Evolutionary conservation across 352 stramenopile genomes (phyloP), one percentile per base, ranked within the genome.

Genomic region (Globisporangium yorkense): DNA sequence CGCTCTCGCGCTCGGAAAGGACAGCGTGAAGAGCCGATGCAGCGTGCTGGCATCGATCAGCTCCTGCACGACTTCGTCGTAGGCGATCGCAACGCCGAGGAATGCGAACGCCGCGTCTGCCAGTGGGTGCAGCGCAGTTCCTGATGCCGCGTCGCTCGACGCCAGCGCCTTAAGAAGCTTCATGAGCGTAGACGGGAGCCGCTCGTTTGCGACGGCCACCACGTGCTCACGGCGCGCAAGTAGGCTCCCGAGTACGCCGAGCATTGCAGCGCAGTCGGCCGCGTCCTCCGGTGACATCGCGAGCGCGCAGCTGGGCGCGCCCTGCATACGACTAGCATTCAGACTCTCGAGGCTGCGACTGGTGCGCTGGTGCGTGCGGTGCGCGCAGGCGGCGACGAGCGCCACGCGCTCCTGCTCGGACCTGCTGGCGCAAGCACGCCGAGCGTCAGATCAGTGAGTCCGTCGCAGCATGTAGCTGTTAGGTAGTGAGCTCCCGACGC

Each of bases 181-280:
- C 2, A 86, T 72, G 4, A 88, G 58, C 21, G 66, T 86, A 4
- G 74, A 84, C 7, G 75, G 75, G 0, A 86, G 66, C 27, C 74
- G 69, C 50, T 84, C 77, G 24, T 72, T 72, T 12, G 77, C 73
- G 8, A 86, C 45, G 4, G 83, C 20, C 51, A 66, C 52, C 60
- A 62, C 61, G 67, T 78, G 57, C 8, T 48, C 45, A 24, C 57
- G 50, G 39, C 67, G 39, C 2, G 54, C 37, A 44, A 83, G 35
- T 2, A 84, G 33, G 39, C 46, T 51, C 21, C 49, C 55, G 12
- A 87, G 57, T 24, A 80, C 21, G 6, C 52, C 56, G 31, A 84
- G 47, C 45, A 71, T 53, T 43, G 71, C 51, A 24, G 62, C 37
- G 12, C 61, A 46, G 4, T 52, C 29, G 44, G 41, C 44, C 20